Evolutionary conservation across 495 filamentous ascomycete species (phyloP).

Genomic region (Margaritispora aquatica): DNA sequence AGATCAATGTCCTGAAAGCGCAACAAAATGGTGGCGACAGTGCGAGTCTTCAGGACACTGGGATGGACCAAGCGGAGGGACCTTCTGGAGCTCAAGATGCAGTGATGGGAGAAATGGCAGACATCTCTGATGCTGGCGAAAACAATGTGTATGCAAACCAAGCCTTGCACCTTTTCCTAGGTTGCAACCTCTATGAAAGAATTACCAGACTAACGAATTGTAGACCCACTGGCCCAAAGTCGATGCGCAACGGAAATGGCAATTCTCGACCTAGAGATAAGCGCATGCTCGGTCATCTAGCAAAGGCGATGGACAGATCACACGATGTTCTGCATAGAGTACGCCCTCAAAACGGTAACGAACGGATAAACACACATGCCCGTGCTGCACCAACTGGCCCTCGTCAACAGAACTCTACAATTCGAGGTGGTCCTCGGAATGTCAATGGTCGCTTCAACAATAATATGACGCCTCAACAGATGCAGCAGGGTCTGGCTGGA

Average conservation of each 20-base stretch:
- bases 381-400: slow-evolving; percentile 71
- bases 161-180: slow-evolving; percentile 19
- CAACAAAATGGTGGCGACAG: slow-evolving; percentile 47
- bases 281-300: slow-evolving; percentile 81
- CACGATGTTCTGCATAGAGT: slow-evolving; percentile 77
- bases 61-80: not conserved
- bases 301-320: slow-evolving; percentile 76
- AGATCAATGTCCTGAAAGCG: slow-evolving; percentile 61
- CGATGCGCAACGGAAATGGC: slow-evolving; percentile 78
- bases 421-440: slow-evolving; percentile 36
- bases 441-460: slow-evolving; percentile 40
- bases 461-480: slow-evolving; percentile 28
- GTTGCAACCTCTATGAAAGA: not conserved
- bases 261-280: slow-evolving; percentile 45
- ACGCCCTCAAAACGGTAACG: slow-evolving; percentile 57
- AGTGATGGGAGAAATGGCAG: slow-evolving; percentile 79
- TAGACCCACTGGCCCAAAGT: slow-evolving; percentile 91
- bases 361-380: slow-evolving; percentile 68
- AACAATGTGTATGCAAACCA: slow-evolving; percentile 60
- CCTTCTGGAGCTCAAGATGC: slow-evolving; percentile 37
- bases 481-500: slow-evolving; percentile 25
- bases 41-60: not conserved
- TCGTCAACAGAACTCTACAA: slow-evolving; percentile 26
- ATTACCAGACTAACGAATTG: slow-evolving; percentile 7
- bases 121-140: slow-evolving; percentile 38